A percentile compares a stretch with the other conserved stretches of the same genome.
Conservation (phyloP, 441 rosid species). For the Pelargonium citronellum region DNA sequence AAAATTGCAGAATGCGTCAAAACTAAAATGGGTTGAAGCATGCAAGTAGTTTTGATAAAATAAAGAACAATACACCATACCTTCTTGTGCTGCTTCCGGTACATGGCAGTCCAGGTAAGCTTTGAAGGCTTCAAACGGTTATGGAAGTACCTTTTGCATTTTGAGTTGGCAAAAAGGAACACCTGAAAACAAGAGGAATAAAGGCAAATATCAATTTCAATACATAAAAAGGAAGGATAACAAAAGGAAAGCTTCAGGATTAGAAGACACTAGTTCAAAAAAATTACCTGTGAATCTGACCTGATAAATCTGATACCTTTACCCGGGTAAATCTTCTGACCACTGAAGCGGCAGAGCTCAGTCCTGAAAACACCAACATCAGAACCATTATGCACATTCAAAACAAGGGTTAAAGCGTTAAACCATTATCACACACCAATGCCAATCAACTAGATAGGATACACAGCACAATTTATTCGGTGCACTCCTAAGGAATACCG, state of each 20-base stretch:
- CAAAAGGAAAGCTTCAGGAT: too few relatives aligned
- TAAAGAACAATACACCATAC: neutral
- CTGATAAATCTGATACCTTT: conserved; percentile 49
- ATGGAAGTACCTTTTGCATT: conserved; percentile 86
- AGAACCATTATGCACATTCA: neutral
- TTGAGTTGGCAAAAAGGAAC: conserved; percentile 73
- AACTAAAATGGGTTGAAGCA: neutral
- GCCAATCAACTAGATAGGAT: neutral
- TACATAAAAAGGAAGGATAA: neutral
- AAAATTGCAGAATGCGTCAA: neutral
- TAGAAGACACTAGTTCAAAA: too few relatives aligned
- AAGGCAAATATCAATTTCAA: neutral
- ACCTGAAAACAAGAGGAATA: conserved; percentile 35
- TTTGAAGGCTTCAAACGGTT: conserved; percentile 84
- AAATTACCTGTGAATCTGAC: conserved; percentile 45
- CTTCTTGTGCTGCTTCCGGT: conserved; percentile 49
- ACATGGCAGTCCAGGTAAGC: conserved; percentile 90
- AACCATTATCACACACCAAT: too few relatives aligned
- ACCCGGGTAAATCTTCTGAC: conserved; percentile 52
- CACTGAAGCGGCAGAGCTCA: conserved; percentile 51
- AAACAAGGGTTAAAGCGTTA: neutral
- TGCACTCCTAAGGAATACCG: too few relatives aligned
- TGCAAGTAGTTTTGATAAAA: neutral
- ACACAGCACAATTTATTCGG: too few relatives aligned
- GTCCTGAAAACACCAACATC: conserved; percentile 29